phyloP scores from a whole-genome alignment of 352 stramenopile species.

The Phytophthora fragariaefolia region DNA sequence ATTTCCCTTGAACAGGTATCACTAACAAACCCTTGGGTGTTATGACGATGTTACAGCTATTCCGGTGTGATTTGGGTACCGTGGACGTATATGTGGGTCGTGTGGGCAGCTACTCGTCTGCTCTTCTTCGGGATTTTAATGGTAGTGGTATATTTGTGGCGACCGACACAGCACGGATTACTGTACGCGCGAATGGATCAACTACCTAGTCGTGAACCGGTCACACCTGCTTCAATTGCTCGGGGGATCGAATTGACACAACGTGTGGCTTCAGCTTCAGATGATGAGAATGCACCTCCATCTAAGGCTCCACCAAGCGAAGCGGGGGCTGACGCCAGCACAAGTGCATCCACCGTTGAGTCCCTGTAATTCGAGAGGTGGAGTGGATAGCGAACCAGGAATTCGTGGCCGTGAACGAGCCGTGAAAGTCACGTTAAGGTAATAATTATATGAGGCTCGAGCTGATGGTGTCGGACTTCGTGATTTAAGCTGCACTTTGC shows the following conservation, averaged over 20 bases:
- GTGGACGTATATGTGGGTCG: slow-evolving; percentile 80
- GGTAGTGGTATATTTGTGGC: slow-evolving; percentile 79
- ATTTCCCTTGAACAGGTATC: not conserved
- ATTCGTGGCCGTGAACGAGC: slow-evolving; percentile 2
- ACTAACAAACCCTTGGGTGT: not conserved
- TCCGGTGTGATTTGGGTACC: slow-evolving; percentile 61
- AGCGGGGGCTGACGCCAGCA: slow-evolving; percentile 2
- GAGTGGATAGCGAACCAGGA: not conserved
- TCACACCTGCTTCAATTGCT: slow-evolving; percentile 50
- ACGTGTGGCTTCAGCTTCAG: slow-evolving; percentile 58
- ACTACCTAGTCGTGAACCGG: slow-evolving; percentile 70
- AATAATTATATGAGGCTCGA: slow-evolving; percentile 34
- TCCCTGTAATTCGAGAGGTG: slow-evolving; percentile 36
- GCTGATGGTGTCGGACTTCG: too few relatives aligned
- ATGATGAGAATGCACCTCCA: slow-evolving; percentile 41
- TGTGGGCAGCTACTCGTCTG: slow-evolving; percentile 79
- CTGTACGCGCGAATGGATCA: slow-evolving; percentile 86
- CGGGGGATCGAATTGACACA: slow-evolving; percentile 65
- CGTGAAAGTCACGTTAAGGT: slow-evolving; percentile 5
- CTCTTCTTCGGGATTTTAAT: slow-evolving; percentile 75
- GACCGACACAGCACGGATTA: slow-evolving; percentile 63
- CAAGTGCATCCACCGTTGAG: slow-evolving; percentile 23
- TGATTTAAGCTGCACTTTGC: too few relatives aligned
- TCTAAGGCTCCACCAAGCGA: slow-evolving; percentile 8
- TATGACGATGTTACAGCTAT: slow-evolving; percentile 52